A percentile compares a stretch with the other conserved stretches of the same genome.
Evolutionary conservation across 306 rosid species (phyloP).

Genomic region (Ziziphus jujuba): DNA sequence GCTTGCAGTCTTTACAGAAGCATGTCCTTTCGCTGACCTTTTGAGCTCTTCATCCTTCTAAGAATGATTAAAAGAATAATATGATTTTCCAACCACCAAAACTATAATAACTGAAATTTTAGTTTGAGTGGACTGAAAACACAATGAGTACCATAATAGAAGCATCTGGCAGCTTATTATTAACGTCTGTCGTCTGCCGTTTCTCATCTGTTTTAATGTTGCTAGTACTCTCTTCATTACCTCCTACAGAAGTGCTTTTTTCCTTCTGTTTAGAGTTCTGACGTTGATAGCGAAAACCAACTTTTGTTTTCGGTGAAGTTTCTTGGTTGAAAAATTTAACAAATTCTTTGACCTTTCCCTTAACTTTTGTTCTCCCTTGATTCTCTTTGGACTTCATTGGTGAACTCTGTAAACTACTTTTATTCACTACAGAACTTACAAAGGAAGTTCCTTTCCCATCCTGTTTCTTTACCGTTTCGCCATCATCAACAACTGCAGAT

Average conservation of each 20-base stretch:
- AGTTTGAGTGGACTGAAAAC: constrained; percentile 24
- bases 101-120: not conserved
- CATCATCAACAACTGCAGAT: constrained; percentile 27
- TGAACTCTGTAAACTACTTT: constrained; percentile 41
- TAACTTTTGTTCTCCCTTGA: constrained; percentile 44
- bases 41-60: constrained; percentile 46
- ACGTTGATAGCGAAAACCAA: constrained; percentile 33
- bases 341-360: constrained; percentile 77
- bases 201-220: constrained; percentile 30
- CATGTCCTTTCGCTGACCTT: constrained; percentile 34
- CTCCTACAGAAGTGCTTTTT: constrained; percentile 27
- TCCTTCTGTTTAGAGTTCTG: constrained; percentile 42
- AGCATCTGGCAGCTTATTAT: constrained; percentile 15
- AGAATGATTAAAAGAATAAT: constrained; percentile 11
- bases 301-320: constrained; percentile 38
- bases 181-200: constrained; percentile 22
- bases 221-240: constrained; percentile 36
- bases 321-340: constrained; percentile 84
- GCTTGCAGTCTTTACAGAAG: constrained; percentile 30
- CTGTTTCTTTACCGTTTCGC: constrained; percentile 40
- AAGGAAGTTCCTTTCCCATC: constrained; percentile 29
- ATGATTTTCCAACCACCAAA: not conserved
- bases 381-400: constrained; percentile 35
- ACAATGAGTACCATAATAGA: constrained; percentile 24
- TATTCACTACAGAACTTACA: constrained; percentile 37